Base-by-base conservation (phyloP, 768 basidiomycete species). In the Lactarius psammicola region DNA sequence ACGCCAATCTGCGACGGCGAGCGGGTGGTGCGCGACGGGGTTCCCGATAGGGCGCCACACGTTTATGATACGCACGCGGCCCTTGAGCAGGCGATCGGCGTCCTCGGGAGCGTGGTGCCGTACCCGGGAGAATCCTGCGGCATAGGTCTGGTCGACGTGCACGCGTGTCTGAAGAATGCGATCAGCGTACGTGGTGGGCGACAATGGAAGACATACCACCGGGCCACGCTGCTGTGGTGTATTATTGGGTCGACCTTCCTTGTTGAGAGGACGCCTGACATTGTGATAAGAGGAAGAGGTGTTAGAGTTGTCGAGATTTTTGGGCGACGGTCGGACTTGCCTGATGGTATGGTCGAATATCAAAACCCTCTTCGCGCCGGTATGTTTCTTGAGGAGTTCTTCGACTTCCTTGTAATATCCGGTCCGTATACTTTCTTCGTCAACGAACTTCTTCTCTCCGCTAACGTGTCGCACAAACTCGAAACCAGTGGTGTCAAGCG, bases 301-400 rank as follows among this genome's bases (percentile, higher is more conserved):
- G 46, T 49, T 23, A 26, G 23, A 26, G 46, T 49, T 26, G 5
- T 23, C 23, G 10, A 38, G 15, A 11, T 6, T 23, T 2, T 23
- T 42, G n/a, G 56, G 8, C 2, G 1, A 53, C 15, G 6, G 58
- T 1, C 13, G 23, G n/a, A 59, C 76, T n/a, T 62, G 74, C 75
- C 79, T 74, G 69, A 78, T 76, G 49, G 78, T 81, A 66, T 81
- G 80, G 64, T 82, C 81, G 38, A 82, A 82, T 66, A 82, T 74
- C 68, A 79, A 70, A 51, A 81, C 75, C 40, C 73, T 72, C 70
- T 75, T 77, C 10, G 77, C 80, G 5, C 80, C 79, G 0, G 76
- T 70, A 30, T 77, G 58, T 65, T 75, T 73, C 71, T 78, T 82
- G 67, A 82, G 59, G 30, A 83, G 71, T 64, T 77, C 76, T 62